Percentiles rank a stretch among this genome's conserved stretches.
Conservation (phyloP, 345 rosid species). For the Garcia nutans region DNA sequence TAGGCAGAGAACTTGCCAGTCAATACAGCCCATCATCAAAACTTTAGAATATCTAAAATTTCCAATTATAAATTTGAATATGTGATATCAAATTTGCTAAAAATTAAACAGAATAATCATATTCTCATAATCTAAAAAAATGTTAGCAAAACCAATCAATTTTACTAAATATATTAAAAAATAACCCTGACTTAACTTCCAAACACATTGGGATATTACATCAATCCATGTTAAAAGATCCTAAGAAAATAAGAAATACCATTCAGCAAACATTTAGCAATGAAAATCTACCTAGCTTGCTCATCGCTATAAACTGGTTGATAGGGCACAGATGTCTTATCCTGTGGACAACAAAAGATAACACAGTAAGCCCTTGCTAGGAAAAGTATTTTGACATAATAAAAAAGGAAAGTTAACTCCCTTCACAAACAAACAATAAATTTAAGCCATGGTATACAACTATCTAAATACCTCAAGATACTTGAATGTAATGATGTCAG, state of each 20-base stretch:
- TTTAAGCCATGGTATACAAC: background rate
- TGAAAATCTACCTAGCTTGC: slow-evolving; percentile 59
- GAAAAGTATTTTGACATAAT: too few relatives aligned
- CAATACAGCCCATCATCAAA: background rate
- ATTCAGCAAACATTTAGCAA: background rate
- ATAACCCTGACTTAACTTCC: background rate
- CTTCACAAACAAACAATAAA: background rate
- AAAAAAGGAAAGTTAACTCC: background rate
- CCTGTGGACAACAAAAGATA: slow-evolving; percentile 45
- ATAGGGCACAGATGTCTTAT: slow-evolving; percentile 74
- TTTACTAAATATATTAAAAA: background rate
- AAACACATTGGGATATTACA: background rate
- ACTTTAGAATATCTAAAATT: background rate
- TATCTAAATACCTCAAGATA: slow-evolving; percentile 66
- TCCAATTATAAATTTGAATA: background rate
- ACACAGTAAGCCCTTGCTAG: background rate
- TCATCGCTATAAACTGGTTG: slow-evolving; percentile 92
- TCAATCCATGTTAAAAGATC: background rate
- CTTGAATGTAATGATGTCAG: slow-evolving; percentile 84
- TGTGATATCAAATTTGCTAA: background rate
- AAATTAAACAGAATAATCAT: background rate
- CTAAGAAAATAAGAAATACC: background rate
- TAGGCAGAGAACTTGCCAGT: background rate
- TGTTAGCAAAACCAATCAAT: background rate
- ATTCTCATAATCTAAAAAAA: background rate